Evolutionary conservation across 352 stramenopile species (phyloP).

Genomic region (Globisporangium perplexum): DNA sequence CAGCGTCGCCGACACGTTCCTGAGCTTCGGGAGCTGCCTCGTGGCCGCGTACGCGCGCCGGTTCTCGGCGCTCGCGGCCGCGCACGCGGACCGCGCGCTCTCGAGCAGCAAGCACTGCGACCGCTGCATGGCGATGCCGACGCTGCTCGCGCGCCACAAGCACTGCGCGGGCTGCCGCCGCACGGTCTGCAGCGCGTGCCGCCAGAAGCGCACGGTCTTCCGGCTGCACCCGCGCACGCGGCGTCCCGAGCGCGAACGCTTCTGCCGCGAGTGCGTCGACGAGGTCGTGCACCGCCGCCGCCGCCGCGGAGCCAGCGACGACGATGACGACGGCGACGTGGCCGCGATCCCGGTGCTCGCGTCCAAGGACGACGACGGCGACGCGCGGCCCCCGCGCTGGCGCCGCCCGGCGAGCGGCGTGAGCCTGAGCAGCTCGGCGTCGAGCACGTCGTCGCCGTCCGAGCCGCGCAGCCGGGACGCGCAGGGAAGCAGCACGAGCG

Average conservation of each 20-base stretch:
- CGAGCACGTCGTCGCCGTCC: conserved; percentile 5
- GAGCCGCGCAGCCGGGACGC: conserved; percentile 1
- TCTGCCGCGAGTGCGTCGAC: conserved; percentile 55
- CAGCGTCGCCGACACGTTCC: conserved; percentile 36
- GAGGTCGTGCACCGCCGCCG: conserved; percentile 22
- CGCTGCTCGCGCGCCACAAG: conserved; percentile 28
- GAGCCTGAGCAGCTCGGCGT: not conserved
- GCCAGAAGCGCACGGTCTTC: conserved; percentile 44
- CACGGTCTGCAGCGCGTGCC: conserved; percentile 46
- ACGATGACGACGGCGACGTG: conserved; percentile 18
- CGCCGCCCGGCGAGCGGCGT: not conserved
- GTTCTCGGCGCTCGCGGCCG: conserved; percentile 41
- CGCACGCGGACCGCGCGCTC: conserved; percentile 24
- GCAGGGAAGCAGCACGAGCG: conserved; percentile 3
- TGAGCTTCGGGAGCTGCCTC: conserved; percentile 38
- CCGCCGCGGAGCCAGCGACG: conserved; percentile 2
- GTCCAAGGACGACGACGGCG: not conserved
- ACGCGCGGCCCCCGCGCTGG: not conserved
- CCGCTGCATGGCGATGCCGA: conserved; percentile 34
- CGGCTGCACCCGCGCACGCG: conserved; percentile 35
- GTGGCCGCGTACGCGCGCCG: conserved; percentile 41
- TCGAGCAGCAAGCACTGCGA: conserved; percentile 35
- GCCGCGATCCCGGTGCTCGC: not conserved
- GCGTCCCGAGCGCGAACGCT: conserved; percentile 34
- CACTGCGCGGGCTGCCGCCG: conserved; percentile 49